Percentiles rank a stretch among this genome's conserved stretches.
Conservation (phyloP, 352 stramenopile genomes). For the Saprolegnia diclina region DNA sequence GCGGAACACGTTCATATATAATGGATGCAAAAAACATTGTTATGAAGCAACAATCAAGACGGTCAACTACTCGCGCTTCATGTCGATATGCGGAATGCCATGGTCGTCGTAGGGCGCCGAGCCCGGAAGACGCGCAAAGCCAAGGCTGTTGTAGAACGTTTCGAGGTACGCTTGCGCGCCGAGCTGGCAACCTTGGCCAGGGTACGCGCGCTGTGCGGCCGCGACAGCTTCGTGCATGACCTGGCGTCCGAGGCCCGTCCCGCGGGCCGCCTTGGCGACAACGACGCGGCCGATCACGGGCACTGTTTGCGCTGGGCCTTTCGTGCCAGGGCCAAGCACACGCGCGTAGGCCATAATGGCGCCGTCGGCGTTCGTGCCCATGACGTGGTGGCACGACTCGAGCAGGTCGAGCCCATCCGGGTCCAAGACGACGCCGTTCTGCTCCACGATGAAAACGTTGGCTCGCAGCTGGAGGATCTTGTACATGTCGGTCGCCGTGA, state of each 20-base stretch:
- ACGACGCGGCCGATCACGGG: conserved; percentile 20
- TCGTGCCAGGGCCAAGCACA: conserved; percentile 15
- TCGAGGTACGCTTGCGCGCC: conserved; percentile 27
- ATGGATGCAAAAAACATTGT: not conserved
- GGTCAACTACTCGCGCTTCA: conserved; percentile 13
- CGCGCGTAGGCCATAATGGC: conserved; percentile 20
- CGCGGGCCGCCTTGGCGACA: conserved; percentile 1
- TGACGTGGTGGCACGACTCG: conserved; percentile 13
- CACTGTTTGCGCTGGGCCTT: not conserved
- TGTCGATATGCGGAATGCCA: conserved; percentile 22
- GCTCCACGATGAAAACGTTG: conserved; percentile 25
- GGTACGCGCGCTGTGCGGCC: not conserved
- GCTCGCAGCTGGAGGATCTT: conserved; percentile 26
- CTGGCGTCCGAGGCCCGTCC: not conserved
- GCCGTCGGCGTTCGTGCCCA: not conserved
- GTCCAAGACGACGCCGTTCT: conserved; percentile 26
- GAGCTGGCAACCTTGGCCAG: conserved; percentile 14
- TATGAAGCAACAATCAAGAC: not conserved
- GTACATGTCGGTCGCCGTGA: conserved; percentile 6
- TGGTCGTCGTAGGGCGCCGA: conserved; percentile 20
- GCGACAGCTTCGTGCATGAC: conserved; percentile 20
- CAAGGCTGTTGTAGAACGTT: conserved; percentile 23
- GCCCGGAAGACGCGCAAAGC: conserved; percentile 13
- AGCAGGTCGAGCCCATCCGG: conserved; percentile 15
- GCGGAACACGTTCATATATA: too few species aligned